Conservation (phyloP, 805 yeast genomes). For the Sugiyamaella boreocaroliniensis region DNA sequence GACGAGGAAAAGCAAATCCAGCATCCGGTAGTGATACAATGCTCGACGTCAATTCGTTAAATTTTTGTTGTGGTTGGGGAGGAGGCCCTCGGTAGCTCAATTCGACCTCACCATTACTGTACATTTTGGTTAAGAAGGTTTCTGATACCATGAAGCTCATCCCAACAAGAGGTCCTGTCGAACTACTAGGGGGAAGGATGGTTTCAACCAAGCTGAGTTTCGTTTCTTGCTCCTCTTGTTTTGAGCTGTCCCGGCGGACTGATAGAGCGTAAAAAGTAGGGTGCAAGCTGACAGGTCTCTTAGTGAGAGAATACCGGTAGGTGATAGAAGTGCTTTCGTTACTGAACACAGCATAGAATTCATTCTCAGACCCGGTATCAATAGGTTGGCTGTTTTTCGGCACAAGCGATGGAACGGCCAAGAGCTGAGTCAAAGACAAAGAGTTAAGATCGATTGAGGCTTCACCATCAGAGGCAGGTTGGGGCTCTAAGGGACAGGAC, state of each 20-base stretch:
- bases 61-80: constrained; percentile 12
- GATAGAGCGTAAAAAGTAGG: constrained; percentile 16
- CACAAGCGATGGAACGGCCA: constrained; percentile 12
- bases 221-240: constrained; percentile 9
- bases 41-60: constrained; percentile 14
- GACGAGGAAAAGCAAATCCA: constrained; percentile 16
- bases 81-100: constrained; percentile 11
- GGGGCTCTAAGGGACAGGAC: constrained; percentile 7
- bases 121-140: constrained; percentile 8
- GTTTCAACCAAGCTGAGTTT: background rate
- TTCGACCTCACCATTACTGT: constrained; percentile 17
- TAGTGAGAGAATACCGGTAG: constrained; percentile 11
- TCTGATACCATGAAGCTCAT: constrained; percentile 14
- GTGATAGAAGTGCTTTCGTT: constrained; percentile 1
- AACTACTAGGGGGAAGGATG: background rate
- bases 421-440: constrained; percentile 11
- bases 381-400: background rate
- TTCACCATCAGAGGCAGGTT: constrained; percentile 7
- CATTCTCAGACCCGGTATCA: constrained; percentile 8
- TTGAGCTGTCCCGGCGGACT: constrained; percentile 5
- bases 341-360: constrained; percentile 14
- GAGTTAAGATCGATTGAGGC: background rate
- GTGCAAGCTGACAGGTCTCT: constrained; percentile 14
- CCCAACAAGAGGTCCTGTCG: constrained; percentile 8
- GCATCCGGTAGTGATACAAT: constrained; percentile 17